Evolutionary conservation across 2,329 filamentous ascomycete species (phyloP), one percentile per base, ranked within the genome.

Genomic region (Septoria linicola): DNA sequence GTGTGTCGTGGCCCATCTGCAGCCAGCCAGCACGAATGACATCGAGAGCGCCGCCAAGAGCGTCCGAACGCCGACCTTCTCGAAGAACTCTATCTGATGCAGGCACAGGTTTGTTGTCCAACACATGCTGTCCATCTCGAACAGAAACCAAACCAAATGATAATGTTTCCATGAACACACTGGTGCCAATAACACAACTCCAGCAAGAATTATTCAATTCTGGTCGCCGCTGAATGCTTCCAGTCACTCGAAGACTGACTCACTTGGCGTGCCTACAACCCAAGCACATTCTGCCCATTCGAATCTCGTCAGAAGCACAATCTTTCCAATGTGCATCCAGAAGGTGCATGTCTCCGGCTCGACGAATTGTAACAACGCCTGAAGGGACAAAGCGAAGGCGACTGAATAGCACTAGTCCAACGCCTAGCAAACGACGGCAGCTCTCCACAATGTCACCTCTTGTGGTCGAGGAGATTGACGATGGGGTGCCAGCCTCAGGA

Each of bases 331-430:
- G 62, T 50, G 37, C 21, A 19, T 8, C 27, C 31, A 44, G 23
- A 13, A 45, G 8, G 47, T 63, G 60, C 61, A 68, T 68, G 66
- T 66, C 66, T 64, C 59, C 62, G 53, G 61, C 52, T 53, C 60
- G 62, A 46, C 47, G 35, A 13, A 41, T 60, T 46, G 39, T 44
- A 36, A 60, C 57, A 52, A 63, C 63, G 58, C 60, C 58, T 59
- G 58, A 63, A 47, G 52, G 57, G 43, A 53, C 39, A 19, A 69
- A 68, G 55, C 36, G 63, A 25, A 57, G 60, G n/a, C 65, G 59
- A 49, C 41, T 68, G 14, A 21, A 31, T 6, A 20, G 35, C 23
- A 59, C 51, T 40, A 49, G 23, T 40, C 37, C 48, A 17, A 44
- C 50, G 16, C 37, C 46, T 21, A 41, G 45, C 21, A 40, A 53